These are phyloP conservation scores for Nannochloropsis gaditana DNA, from an alignment of 108 stramenopile species.

Conservation along the genomic window DNA sequence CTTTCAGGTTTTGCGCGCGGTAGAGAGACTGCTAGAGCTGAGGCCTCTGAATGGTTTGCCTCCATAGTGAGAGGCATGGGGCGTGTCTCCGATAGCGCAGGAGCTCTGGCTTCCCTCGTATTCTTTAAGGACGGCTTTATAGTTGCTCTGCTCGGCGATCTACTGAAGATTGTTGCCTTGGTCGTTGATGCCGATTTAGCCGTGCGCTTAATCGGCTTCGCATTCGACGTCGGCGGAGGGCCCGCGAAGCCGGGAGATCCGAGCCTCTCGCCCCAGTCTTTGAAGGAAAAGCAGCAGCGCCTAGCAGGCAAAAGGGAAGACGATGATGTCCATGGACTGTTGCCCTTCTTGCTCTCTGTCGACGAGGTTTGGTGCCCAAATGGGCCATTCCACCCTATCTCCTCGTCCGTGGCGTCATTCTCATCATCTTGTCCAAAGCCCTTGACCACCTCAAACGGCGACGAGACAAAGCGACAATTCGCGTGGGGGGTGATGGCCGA, in stretches of 20 bases:
- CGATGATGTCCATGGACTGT: neutral
- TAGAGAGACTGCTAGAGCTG: too few species aligned
- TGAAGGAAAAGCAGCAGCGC: constrained; percentile 15
- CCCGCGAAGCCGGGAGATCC: neutral
- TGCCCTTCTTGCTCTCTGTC: neutral
- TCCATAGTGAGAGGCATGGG: too few species aligned
- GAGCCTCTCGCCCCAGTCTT: neutral
- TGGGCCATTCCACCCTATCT: neutral
- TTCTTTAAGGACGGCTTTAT: too few species aligned
- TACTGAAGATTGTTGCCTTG: too few species aligned
- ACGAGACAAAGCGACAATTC: neutral
- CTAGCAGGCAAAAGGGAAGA: neutral
- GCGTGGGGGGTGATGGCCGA: neutral
- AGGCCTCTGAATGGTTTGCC: too few species aligned
- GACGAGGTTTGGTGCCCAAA: neutral
- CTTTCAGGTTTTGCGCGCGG: too few species aligned
- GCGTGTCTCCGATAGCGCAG: too few species aligned
- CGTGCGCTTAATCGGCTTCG: too few species aligned
- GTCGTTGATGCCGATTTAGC: too few species aligned
- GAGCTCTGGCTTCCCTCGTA: too few species aligned
- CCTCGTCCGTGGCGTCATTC: neutral
- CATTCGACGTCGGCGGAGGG: too few species aligned
- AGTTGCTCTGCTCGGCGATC: too few species aligned
- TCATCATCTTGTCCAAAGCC: neutral
- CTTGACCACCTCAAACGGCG: neutral